phyloP scores from a whole-genome alignment of 345 rosid genomes.

The Murraya paniculata region DNA sequence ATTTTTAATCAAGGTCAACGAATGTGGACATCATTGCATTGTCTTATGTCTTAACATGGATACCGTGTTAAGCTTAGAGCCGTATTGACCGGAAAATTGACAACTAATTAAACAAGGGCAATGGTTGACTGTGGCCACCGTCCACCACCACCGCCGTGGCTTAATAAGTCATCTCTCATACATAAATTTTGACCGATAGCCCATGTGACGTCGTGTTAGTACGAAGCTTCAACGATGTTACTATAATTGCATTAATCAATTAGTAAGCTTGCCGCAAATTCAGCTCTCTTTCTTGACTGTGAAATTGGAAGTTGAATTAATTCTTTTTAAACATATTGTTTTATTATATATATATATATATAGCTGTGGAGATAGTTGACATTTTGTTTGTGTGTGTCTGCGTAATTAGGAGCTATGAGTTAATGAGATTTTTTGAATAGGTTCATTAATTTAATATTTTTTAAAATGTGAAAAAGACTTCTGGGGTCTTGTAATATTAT shows the following conservation, averaged over 20 bases:
- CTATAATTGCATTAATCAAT: conserved; percentile 1
- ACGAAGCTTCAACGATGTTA: conserved; percentile 57
- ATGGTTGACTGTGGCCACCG: conserved; percentile 9
- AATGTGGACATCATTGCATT: no score
- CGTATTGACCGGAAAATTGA: conserved; percentile 40
- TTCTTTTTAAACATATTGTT: not conserved
- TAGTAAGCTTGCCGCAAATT: conserved; percentile 14
- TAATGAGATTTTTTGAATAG: not conserved
- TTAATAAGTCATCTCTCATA: not conserved
- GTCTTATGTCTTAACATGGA: no score
- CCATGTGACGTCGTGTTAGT: conserved; percentile 21
- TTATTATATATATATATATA: not conserved
- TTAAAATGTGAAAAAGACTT: not conserved
- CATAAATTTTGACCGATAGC: conserved; percentile 18
- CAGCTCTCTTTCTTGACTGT: conserved; percentile 17
- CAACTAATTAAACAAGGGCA: conserved; percentile 12
- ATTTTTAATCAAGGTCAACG: no score
- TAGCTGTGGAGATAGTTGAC: conserved; percentile 45
- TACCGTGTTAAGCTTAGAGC: not conserved
- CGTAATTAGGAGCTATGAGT: not conserved
- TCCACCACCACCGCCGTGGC: conserved; percentile 14
- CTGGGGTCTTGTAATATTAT: conserved; percentile 3
- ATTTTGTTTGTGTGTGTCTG: conserved; percentile 32
- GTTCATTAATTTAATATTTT: not conserved
- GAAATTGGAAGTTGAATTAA: conserved; percentile 36